phyloP scores from a whole-genome alignment of 106 monocot species.

The Allium cepa region DNA sequence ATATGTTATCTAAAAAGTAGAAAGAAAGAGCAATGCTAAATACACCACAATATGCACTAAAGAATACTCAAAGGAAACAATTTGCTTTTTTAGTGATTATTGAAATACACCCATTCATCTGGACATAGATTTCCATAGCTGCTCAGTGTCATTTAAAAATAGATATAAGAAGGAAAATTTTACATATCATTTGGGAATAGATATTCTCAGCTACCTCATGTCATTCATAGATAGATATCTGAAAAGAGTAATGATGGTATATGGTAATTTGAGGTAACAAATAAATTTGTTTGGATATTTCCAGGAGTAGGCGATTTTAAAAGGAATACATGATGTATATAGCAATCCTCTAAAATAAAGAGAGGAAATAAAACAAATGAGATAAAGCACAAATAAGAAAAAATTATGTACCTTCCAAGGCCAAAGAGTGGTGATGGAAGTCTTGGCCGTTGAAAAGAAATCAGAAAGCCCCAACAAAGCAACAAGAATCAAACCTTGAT shows the following conservation, averaged over 20 bases:
- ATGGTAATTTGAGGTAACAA: neutral
- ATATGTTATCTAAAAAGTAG: too few relatives aligned
- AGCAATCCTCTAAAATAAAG: neutral
- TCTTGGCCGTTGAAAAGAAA: slow-evolving; percentile 97
- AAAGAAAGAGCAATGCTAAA: too few relatives aligned
- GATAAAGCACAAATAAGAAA: too few relatives aligned
- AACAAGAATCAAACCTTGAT: slow-evolving; percentile 64
- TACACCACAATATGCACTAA: too few relatives aligned
- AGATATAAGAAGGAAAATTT: too few relatives aligned
- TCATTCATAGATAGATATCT: neutral
- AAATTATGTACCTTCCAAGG: slow-evolving; percentile 70
- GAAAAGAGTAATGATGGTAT: neutral
- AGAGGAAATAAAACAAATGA: neutral
- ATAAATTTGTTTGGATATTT: neutral
- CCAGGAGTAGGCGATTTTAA: neutral
- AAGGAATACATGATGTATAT: neutral
- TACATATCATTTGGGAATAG: too few relatives aligned
- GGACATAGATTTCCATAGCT: too few relatives aligned
- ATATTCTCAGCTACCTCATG: too few relatives aligned
- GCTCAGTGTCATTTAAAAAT: too few relatives aligned
- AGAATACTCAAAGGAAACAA: too few relatives aligned
- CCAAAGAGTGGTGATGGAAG: slow-evolving; percentile 82
- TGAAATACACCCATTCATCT: too few relatives aligned
- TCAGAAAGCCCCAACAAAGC: slow-evolving; percentile 69
- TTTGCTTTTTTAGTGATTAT: too few relatives aligned